These are phyloP conservation scores for Arabidopsis suecica DNA, from an alignment of 345 rosid genomes.

Conservation along the genomic window DNA sequence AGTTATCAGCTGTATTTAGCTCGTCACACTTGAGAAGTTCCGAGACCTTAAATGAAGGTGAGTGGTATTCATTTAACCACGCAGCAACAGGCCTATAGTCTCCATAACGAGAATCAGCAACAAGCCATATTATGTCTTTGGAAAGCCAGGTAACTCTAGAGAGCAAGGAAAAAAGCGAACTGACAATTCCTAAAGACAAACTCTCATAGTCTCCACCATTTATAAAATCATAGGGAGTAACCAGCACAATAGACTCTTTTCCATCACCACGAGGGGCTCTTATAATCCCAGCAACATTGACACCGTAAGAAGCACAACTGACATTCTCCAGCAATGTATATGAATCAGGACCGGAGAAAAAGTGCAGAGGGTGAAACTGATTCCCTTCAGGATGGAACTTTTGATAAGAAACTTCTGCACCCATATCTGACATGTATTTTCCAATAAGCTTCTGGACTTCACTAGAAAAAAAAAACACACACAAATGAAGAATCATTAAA, in stretches of 20 bases:
- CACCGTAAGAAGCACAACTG: slow-evolving; percentile 64
- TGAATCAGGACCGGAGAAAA: slow-evolving; percentile 69
- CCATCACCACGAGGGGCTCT: slow-evolving; percentile 98
- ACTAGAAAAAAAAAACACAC: slow-evolving; percentile 44
- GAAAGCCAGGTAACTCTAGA: slow-evolving; percentile 88
- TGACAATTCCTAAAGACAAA: slow-evolving; percentile 70
- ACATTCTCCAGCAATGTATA: slow-evolving; percentile 51
- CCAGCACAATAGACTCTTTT: slow-evolving; percentile 90
- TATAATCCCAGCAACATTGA: slow-evolving; percentile 65
- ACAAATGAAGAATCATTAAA: slow-evolving; percentile 15
- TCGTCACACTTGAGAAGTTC: slow-evolving; percentile 43
- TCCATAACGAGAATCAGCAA: slow-evolving; percentile 86
- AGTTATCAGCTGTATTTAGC: slow-evolving; percentile 48
- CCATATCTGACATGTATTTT: slow-evolving; percentile 68
- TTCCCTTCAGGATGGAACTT: slow-evolving; percentile 65
- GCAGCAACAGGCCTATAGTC: slow-evolving; percentile 82
- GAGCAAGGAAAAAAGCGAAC: slow-evolving; percentile 81
- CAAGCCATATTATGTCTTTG: slow-evolving; percentile 87
- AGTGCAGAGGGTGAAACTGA: slow-evolving; percentile 78
- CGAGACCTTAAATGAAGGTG: slow-evolving; percentile 60
- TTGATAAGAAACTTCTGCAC: slow-evolving; percentile 86
- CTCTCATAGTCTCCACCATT: slow-evolving; percentile 56
- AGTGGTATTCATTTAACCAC: slow-evolving; percentile 87
- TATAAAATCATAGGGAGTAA: slow-evolving; percentile 72
- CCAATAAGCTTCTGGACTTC: slow-evolving; percentile 68